Base-by-base conservation (phyloP, 768 basidiomycete species). In the Tulasnella sp. region DNA sequence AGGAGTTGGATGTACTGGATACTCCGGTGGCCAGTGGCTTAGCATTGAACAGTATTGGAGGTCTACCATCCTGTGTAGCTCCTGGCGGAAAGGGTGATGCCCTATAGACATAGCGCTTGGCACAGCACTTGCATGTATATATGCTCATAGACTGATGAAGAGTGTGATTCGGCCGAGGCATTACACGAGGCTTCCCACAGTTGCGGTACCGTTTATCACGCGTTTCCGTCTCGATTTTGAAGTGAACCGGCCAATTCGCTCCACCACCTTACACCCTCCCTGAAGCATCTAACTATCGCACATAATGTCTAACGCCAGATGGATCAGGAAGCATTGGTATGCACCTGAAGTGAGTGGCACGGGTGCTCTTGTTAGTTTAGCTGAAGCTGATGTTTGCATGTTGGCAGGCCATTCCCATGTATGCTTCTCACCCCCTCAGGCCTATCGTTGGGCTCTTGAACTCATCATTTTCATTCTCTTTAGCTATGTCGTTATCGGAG, bases 321-420 rank as follows among this genome's bases (percentile, higher is more conserved):
- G 42, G n/a, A 60, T 62, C 55, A 34, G 62, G 29, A 67, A 68
- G 63, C 67, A 85, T 71, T 85, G 83, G 83, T 82, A 77, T 67
- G 84, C 85, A 73, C 73, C 84, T 64, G 85, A 86, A 80, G 83
- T 82, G 53, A 17, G 74, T 71, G 59, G 44, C 49, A 53, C 59
- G 59, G 54, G 48, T 19, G 25, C 50, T 52, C 48, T 45, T 30
- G 19, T 30, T 46, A 12, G 22, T 21, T 24, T 21, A 48, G 41
- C 8, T 29, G 15, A 15, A 38, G 15, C 34, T 38, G 34, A 38
- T 15, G 34, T 38, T n/a, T 38, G 34, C 15, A 15, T 15, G 34
- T 38, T 38, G 7, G 12, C 42, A 80, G 77, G 78, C 77, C 44
- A 74, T 75, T 63, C 79, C 77, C 48, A 73, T 79, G 76, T 77